These are phyloP conservation scores for Ogataea nakhonphanomensis DNA, from an alignment of 805 yeast genomes.

Conservation along the genomic window DNA sequence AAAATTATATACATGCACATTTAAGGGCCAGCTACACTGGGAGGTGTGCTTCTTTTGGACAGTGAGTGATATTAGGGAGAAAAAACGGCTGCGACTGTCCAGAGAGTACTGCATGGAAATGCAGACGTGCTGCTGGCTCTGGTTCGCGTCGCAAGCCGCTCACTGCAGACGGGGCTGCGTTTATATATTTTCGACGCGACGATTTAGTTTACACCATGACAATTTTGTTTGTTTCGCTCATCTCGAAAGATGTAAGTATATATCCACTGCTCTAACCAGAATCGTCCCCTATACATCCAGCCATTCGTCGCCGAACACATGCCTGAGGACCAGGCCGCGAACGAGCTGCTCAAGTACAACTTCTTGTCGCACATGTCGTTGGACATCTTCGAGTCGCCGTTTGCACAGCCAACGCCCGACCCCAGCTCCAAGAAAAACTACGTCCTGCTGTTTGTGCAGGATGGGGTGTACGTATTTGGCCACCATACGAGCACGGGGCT, in stretches of 20 bases:
- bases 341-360: conserved; percentile 56
- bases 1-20: not conserved
- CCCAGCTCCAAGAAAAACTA: conserved; percentile 29
- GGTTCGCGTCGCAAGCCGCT: too few relatives aligned
- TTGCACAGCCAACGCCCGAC: conserved; percentile 17
- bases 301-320: conserved; percentile 38
- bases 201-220: conserved; percentile 21
- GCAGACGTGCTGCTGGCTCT: too few relatives aligned
- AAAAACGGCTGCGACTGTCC: too few relatives aligned
- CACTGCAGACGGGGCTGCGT: not conserved
- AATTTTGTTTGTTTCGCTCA: conserved; percentile 53
- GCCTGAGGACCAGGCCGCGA: conserved; percentile 31
- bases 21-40: too few relatives aligned
- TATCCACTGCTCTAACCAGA: conserved; percentile 27
- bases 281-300: conserved; percentile 60
- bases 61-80: too few relatives aligned
- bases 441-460: conserved; percentile 59
- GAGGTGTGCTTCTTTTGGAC: too few relatives aligned
- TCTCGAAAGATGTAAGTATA: conserved; percentile 46
- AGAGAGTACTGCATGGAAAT: too few relatives aligned
- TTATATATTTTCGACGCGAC: conserved; percentile 3
- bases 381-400: conserved; percentile 59
- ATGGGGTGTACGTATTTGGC: conserved; percentile 65
- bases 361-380: conserved; percentile 74
- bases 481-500: conserved; percentile 65